Percentiles rank a stretch among this genome's conserved stretches.
Conservation (phyloP, 2,329 filamentous ascomycete genomes). For the Arthrocladium fulminans region DNA sequence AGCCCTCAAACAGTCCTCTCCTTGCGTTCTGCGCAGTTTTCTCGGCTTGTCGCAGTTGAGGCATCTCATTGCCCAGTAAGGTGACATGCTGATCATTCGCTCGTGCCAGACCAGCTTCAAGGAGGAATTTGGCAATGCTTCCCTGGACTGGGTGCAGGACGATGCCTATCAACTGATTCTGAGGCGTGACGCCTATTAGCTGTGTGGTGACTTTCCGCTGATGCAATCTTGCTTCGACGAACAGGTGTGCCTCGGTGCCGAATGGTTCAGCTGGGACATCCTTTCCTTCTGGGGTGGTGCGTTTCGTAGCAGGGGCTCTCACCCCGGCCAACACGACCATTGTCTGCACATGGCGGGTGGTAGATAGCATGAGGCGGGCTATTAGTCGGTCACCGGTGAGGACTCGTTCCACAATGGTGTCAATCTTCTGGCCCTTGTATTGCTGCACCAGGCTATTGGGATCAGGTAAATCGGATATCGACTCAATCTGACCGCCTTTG, state of each 20-base stretch:
- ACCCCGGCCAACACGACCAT: constrained; percentile 85
- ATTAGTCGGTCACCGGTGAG: constrained; percentile 85
- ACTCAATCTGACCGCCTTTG: constrained; percentile 56
- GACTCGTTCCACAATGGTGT: constrained; percentile 82
- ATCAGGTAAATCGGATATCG: constrained; percentile 71
- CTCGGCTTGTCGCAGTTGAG: constrained; percentile 72
- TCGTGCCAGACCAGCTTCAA: constrained; percentile 79
- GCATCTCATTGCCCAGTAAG: constrained; percentile 82
- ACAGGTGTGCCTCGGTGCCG: constrained; percentile 79
- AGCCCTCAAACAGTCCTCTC: constrained; percentile 71
- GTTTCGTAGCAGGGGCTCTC: constrained; percentile 79
- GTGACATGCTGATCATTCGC: constrained; percentile 96
- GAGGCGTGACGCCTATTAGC: constrained; percentile 77
- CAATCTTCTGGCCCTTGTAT: constrained; percentile 76
- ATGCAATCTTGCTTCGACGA: constrained; percentile 75
- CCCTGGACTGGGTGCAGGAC: constrained; percentile 83
- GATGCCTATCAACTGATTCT: constrained; percentile 81
- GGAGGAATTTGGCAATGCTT: constrained; percentile 83
- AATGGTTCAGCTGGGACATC: constrained; percentile 79
- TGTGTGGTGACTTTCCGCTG: constrained; percentile 78
- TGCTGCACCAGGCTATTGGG: constrained; percentile 66
- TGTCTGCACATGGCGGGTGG: constrained; percentile 78
- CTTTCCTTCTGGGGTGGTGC: constrained; percentile 67
- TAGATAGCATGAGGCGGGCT: constrained; percentile 67
- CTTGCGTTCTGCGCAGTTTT: constrained; percentile 70